phyloP scores from a whole-genome alignment of 805 yeast species.

The Yarrowia hollandica region DNA sequence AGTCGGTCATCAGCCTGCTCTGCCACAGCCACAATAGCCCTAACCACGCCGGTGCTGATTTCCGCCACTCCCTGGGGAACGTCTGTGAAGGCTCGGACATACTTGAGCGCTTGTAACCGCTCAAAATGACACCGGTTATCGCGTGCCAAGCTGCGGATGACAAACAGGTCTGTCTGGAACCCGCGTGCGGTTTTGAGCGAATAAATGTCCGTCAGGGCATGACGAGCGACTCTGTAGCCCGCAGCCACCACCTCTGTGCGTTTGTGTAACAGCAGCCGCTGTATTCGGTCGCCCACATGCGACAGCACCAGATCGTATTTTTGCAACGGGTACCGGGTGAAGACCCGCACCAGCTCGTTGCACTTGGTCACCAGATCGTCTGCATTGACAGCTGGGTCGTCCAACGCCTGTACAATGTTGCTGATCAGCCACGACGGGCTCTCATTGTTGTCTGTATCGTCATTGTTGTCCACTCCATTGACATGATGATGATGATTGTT shows the following conservation, averaged over 20 bases:
- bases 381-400: constrained; percentile 53
- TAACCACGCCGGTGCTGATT: constrained; percentile 61
- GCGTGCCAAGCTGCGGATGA: constrained; percentile 64
- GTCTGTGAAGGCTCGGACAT: constrained; percentile 62
- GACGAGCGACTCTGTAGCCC: constrained; percentile 72
- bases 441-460: constrained; percentile 22
- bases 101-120: constrained; percentile 72
- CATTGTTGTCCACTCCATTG: constrained; percentile 22
- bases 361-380: constrained; percentile 57
- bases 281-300: constrained; percentile 49
- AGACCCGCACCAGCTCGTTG: constrained; percentile 60
- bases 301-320: constrained; percentile 58
- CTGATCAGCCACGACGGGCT: constrained; percentile 65
- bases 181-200: constrained; percentile 56
- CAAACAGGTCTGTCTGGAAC: constrained; percentile 59
- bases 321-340: constrained; percentile 58
- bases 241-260: constrained; percentile 67
- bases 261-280: constrained; percentile 57
- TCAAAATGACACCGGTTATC: constrained; percentile 58
- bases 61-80: constrained; percentile 54
- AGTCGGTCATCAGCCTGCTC: constrained; percentile 57
- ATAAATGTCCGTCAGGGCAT: constrained; percentile 55
- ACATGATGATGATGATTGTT: not conserved
- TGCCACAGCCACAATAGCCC: constrained; percentile 63
- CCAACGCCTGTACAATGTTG: constrained; percentile 59